Base-by-base conservation (phyloP, 1,284 basidiomycete species). In the Ceratobasidium sp. region DNA sequence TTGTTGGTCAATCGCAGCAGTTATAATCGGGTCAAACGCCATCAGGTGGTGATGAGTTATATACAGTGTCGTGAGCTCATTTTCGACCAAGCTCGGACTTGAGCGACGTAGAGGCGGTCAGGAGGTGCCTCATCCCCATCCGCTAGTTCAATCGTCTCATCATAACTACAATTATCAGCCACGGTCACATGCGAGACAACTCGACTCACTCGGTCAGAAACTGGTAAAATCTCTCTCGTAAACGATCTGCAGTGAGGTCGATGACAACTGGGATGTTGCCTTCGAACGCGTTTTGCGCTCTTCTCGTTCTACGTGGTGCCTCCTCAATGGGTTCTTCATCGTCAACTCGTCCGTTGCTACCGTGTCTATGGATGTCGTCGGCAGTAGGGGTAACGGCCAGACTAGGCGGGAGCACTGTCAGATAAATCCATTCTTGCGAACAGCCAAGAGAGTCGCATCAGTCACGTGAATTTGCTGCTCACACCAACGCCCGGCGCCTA, bases 31-130 rank as follows among this genome's bases (percentile, higher is more conserved):
- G 81, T 99, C 96, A 74, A 91, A 89, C 80, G 93, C 90, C 27
- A 98, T 88, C 27, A 99, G 87, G 82, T 99, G 97, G 15, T 90
- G 89, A 78, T 93, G 99, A 85, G 99, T 97, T 82, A 99, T 93
- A 80, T 98, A 99, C 79, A 99, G 91, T 0, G 97, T 99, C 1
- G 95, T 95, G 67, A 97, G 87, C 81, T 96, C 92, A 81, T 94
- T 96, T 81, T 97, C 93, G 76, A 93, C 91, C 93, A 99, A 45
- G 91, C 92, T 81, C 93, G 91, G 79, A 99, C 93, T 84, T 98
- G 96, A 75, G 95, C 91, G 78, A 99, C 87, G 82, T 99, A 98
- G 77, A 93, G 86, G 64, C 91, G 86, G 80, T 93, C 90, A 14
- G 27, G 14, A 1, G 54, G 56, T 4, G 87, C 89, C 24, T 90